A percentile compares a stretch with the other conserved stretches of the same genome.
Evolutionary conservation across 805 yeast genomes (phyloP).

Genomic region (Cyberlindnera suaveolens): DNA sequence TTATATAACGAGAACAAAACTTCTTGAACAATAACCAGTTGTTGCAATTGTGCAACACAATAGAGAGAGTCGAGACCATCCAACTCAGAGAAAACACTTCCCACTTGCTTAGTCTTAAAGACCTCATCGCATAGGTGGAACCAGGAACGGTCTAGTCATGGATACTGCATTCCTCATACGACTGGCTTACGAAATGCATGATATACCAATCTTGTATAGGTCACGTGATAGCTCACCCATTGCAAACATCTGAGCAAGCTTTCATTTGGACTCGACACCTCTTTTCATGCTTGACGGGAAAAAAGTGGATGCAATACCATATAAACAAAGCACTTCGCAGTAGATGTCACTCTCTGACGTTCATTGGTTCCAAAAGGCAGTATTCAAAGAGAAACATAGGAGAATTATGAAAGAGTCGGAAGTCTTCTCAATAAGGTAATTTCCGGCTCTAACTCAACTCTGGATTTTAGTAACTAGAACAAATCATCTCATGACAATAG

Average conservation of each 20-base stretch:
- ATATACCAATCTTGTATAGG: constrained; percentile 6
- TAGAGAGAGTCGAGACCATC: neutral
- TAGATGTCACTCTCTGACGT: too few relatives aligned
- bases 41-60: constrained; percentile 7
- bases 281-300: neutral
- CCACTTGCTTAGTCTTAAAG: constrained; percentile 2
- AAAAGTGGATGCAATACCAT: too few relatives aligned
- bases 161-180: neutral
- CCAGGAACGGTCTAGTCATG: constrained; percentile 1
- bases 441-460: too few relatives aligned
- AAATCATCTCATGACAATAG: too few relatives aligned
- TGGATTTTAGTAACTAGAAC: too few relatives aligned
- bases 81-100: constrained; percentile 1
- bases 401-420: too few relatives aligned
- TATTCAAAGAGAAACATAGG: too few relatives aligned
- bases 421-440: too few relatives aligned
- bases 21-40: constrained; percentile 7
- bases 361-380: too few relatives aligned
- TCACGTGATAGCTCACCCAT: neutral
- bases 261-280: neutral
- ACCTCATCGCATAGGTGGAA: constrained; percentile 3
- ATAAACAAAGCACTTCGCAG: too few relatives aligned
- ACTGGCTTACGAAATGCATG: constrained; percentile 3
- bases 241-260: neutral
- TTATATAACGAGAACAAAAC: constrained; percentile 2